These are phyloP conservation scores for Orbilia ellipsospora DNA, from an alignment of 2,329 filamentous ascomycete species.

Conservation along the genomic window DNA sequence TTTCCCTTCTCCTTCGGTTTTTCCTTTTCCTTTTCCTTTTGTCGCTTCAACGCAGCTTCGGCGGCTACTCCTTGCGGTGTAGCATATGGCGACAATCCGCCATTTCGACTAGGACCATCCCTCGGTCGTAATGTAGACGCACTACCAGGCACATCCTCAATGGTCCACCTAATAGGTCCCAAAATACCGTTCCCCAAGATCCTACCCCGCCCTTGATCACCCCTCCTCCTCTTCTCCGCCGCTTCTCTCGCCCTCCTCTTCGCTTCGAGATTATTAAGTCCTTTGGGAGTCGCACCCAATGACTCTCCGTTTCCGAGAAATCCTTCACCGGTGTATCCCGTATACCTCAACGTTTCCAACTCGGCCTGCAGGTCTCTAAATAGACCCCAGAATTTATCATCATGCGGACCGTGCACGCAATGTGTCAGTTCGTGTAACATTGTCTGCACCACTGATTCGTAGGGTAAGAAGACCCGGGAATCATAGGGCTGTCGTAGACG, in stretches of 20 bases:
- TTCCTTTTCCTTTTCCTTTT: constrained; percentile 42
- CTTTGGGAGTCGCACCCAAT: constrained; percentile 73
- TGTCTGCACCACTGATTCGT: constrained; percentile 85
- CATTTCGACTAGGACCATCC: constrained; percentile 14
- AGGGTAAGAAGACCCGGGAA: constrained; percentile 78
- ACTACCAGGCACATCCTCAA: constrained; percentile 37
- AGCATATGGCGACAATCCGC: constrained; percentile 31
- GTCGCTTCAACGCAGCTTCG: constrained; percentile 45
- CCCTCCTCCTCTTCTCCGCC: constrained; percentile 74
- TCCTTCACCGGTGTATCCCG: constrained; percentile 88
- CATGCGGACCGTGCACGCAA: constrained; percentile 83
- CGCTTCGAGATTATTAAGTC: constrained; percentile 76
- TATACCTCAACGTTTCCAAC: constrained; percentile 84
- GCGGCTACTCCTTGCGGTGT: constrained; percentile 39
- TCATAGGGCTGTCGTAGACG: constrained; percentile 82
- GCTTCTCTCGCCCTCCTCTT: constrained; percentile 78
- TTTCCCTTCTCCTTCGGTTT: constrained; percentile 1
- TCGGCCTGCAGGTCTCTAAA: constrained; percentile 80
- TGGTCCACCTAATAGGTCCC: constrained; percentile 57
- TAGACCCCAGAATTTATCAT: constrained; percentile 76
- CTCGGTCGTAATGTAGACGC: constrained; percentile 35
- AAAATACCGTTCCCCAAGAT: constrained; percentile 73
- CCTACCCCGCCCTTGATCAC: constrained; percentile 73
- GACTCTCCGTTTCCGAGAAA: constrained; percentile 81
- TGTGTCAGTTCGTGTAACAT: constrained; percentile 96